phyloP scores from a whole-genome alignment of 148 eudicot genomes.

The Arctostaphylos glauca region DNA sequence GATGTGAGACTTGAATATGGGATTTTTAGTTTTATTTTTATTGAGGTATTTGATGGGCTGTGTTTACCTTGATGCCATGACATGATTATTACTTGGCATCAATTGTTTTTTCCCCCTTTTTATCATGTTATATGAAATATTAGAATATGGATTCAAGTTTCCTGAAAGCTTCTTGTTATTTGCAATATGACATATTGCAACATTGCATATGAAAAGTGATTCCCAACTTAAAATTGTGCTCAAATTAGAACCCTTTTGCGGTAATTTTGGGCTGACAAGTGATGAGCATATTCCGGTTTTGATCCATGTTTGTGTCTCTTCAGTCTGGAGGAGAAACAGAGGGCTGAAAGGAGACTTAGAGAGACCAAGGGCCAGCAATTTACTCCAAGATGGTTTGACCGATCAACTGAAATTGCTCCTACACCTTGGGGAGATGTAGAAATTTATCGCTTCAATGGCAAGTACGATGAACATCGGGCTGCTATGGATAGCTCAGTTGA shows the following conservation, averaged over 20 bases:
- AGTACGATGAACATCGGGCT: conserved; percentile 49
- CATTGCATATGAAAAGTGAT: neutral
- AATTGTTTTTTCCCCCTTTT: neutral
- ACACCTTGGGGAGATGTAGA: conserved; percentile 91
- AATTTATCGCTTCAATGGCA: conserved; percentile 68
- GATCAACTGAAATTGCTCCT: conserved; percentile 46
- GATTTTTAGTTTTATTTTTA: neutral
- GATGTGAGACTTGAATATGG: too few relatives aligned
- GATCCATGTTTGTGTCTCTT: neutral
- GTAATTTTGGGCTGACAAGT: neutral
- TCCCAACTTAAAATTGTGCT: neutral
- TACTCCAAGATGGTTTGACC: conserved; percentile 64
- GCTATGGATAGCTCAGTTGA: conserved; percentile 37
- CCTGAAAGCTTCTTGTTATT: neutral
- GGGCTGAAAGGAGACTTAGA: conserved; percentile 67
- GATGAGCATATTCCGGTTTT: neutral
- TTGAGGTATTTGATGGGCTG: neutral
- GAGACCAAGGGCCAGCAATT: conserved; percentile 60
- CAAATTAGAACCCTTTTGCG: neutral
- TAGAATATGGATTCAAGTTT: neutral
- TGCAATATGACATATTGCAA: neutral
- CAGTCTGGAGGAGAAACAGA: conserved; percentile 78
- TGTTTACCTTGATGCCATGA: neutral
- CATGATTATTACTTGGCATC: neutral
- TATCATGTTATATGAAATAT: neutral